phyloP scores from a whole-genome alignment of 306 rosid genomes.

The Cucumis hystrix region DNA sequence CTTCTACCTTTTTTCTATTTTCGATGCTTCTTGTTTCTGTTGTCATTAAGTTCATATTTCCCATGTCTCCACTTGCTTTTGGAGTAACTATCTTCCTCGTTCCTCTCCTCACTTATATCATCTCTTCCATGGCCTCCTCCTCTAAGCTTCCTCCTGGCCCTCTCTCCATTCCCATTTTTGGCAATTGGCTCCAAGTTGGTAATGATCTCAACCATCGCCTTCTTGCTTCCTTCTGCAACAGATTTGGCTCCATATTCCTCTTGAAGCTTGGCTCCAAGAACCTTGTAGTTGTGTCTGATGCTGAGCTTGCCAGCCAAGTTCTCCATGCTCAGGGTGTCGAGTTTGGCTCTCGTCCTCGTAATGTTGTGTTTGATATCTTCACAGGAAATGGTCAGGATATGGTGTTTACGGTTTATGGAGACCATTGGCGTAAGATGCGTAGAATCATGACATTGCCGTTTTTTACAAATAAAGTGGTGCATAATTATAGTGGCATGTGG shows the following conservation, averaged over 20 bases:
- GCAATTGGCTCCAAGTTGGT: slow-evolving; percentile 80
- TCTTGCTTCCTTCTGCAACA: slow-evolving; percentile 41
- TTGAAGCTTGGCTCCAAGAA: slow-evolving; percentile 67
- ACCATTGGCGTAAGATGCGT: slow-evolving; percentile 83
- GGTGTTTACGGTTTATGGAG: slow-evolving; percentile 65
- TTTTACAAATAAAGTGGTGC: slow-evolving; percentile 77
- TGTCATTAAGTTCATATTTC: slow-evolving; percentile 5
- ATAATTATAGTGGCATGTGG: slow-evolving; percentile 59
- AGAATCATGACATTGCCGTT: slow-evolving; percentile 72
- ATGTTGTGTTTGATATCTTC: slow-evolving; percentile 65
- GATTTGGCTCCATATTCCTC: slow-evolving; percentile 43
- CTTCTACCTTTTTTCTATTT: background rate
- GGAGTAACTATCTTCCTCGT: background rate
- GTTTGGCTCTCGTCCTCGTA: slow-evolving; percentile 63
- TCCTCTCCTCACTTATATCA: slow-evolving; percentile 10
- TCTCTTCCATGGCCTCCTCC: slow-evolving; percentile 3
- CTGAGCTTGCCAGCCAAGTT: slow-evolving; percentile 49
- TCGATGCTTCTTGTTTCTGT: background rate
- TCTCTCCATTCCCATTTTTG: slow-evolving; percentile 50
- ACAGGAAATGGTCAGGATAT: slow-evolving; percentile 77
- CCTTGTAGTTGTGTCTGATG: slow-evolving; percentile 51
- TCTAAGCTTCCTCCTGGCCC: slow-evolving; percentile 59
- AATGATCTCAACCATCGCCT: slow-evolving; percentile 70
- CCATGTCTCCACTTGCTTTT: background rate
- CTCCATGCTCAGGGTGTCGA: slow-evolving; percentile 68